Conservation (phyloP, 2,329 filamentous ascomycete species). For the Xylariales sp. region DNA sequence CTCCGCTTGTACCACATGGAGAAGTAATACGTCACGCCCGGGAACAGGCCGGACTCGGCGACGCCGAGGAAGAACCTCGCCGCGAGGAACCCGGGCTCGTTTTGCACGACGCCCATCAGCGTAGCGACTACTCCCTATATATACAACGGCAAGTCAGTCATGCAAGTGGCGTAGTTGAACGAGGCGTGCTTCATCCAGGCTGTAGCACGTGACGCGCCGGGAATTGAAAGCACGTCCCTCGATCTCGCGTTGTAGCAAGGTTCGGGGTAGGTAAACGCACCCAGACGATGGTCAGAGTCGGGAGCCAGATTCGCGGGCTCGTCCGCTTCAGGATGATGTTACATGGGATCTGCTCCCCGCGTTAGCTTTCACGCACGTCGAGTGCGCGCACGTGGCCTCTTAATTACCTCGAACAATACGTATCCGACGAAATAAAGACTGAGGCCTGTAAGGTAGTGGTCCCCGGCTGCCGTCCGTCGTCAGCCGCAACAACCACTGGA, state of each 20-base stretch:
- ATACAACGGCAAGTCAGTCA: constrained; percentile 6
- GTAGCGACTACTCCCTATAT: constrained; percentile 62
- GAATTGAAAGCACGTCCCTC: neutral
- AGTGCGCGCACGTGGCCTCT: constrained; percentile 3
- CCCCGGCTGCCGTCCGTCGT: constrained; percentile 56
- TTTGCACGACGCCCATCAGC: constrained; percentile 61
- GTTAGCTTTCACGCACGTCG: constrained; percentile 28
- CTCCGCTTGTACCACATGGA: constrained; percentile 67
- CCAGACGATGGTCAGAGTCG: constrained; percentile 67
- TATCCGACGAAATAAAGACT: constrained; percentile 75
- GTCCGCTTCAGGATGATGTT: constrained; percentile 72
- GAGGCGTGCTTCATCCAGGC: neutral
- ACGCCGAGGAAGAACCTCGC: constrained; percentile 68
- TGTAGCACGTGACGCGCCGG: neutral
- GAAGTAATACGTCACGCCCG: constrained; percentile 53
- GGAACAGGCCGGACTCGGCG: constrained; percentile 64
- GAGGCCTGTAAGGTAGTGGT: constrained; percentile 73
- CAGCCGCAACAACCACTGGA: neutral
- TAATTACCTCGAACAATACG: constrained; percentile 63
- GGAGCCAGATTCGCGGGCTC: constrained; percentile 67
- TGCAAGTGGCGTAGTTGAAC: neutral
- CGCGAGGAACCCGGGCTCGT: constrained; percentile 62
- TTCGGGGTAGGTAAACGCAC: constrained; percentile 23
- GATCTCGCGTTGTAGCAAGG: neutral
- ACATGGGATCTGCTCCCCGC: constrained; percentile 61